Conservation (phyloP, 192 early-diverging fungal species). For the Backusella circina region DNA sequence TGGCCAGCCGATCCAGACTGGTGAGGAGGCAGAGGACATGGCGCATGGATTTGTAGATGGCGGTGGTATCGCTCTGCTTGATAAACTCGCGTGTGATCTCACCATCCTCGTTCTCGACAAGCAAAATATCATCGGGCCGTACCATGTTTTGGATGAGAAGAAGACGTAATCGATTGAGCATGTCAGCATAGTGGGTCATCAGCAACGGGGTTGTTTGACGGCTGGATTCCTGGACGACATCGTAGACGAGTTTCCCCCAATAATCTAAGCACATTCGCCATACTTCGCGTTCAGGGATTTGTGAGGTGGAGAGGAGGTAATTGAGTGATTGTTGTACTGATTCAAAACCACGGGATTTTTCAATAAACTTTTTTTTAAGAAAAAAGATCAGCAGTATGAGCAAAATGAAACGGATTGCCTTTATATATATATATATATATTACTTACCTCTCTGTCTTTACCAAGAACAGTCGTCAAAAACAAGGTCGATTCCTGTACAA, state of each 20-base stretch:
- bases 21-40: slow-evolving; percentile 4
- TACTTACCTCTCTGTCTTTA: neutral
- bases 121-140: slow-evolving; percentile 8
- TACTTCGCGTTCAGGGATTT: slow-evolving; percentile 11
- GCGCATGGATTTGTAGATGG: slow-evolving; percentile 1
- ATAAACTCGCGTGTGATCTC: slow-evolving; percentile 6
- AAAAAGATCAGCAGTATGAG: too few relatives aligned
- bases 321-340: neutral
- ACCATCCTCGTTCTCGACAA: slow-evolving; percentile 14
- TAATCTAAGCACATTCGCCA: slow-evolving; percentile 24
- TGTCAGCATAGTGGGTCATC: neutral
- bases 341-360: neutral
- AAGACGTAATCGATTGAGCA: neutral
- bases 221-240: neutral
- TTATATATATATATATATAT: too few relatives aligned
- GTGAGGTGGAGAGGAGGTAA: neutral
- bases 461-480: slow-evolving; percentile 15
- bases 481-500: slow-evolving; percentile 11
- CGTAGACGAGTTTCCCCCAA: slow-evolving; percentile 17
- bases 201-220: neutral
- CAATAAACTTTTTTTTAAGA: neutral
- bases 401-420: too few relatives aligned
- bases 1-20: neutral
- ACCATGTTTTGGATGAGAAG: slow-evolving; percentile 18
- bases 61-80: slow-evolving; percentile 16